phyloP scores from a whole-genome alignment of 192 early-diverging fungal genomes.

The Cladochytrium replicatum region DNA sequence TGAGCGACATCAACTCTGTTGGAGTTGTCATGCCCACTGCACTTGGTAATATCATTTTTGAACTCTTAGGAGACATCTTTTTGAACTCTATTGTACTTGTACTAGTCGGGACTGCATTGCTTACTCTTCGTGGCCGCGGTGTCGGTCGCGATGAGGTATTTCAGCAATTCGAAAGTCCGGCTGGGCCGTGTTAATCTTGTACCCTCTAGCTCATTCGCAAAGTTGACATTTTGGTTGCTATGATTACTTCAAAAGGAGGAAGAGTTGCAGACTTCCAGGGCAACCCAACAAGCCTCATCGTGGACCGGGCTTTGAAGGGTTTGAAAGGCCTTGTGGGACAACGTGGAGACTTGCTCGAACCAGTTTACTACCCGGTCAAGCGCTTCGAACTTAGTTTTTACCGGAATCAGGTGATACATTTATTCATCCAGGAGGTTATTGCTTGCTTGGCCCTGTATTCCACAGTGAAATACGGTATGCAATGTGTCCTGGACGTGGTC shows the following conservation, averaged over 20 bases:
- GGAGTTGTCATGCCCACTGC: conserved; percentile 80
- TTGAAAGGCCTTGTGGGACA: conserved; percentile 67
- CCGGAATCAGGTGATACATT: conserved; percentile 66
- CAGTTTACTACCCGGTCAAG: conserved; percentile 70
- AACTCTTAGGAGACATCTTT: neutral
- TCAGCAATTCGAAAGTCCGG: neutral
- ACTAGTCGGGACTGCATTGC: conserved; percentile 60
- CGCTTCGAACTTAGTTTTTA: conserved; percentile 76
- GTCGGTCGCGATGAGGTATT: conserved; percentile 34
- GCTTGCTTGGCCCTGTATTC: conserved; percentile 51
- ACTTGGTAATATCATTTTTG: conserved; percentile 23
- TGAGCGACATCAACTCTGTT: conserved; percentile 52
- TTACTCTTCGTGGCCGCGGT: conserved; percentile 72
- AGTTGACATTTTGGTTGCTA: conserved; percentile 57
- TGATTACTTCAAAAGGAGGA: conserved; percentile 60
- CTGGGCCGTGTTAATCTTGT: neutral
- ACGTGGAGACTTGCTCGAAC: conserved; percentile 67
- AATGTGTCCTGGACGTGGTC: too few species aligned
- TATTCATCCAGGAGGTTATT: conserved; percentile 46
- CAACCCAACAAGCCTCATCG: conserved; percentile 58
- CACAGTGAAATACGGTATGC: conserved; percentile 60
- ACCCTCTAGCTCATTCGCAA: conserved; percentile 52
- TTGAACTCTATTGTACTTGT: conserved; percentile 1
- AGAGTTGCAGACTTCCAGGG: conserved; percentile 68
- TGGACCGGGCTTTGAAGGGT: conserved; percentile 63